A percentile compares a stretch with the other conserved stretches of the same genome.
Conservation (phyloP, 805 yeast genomes). For the Yarrowia yakushimensis region DNA sequence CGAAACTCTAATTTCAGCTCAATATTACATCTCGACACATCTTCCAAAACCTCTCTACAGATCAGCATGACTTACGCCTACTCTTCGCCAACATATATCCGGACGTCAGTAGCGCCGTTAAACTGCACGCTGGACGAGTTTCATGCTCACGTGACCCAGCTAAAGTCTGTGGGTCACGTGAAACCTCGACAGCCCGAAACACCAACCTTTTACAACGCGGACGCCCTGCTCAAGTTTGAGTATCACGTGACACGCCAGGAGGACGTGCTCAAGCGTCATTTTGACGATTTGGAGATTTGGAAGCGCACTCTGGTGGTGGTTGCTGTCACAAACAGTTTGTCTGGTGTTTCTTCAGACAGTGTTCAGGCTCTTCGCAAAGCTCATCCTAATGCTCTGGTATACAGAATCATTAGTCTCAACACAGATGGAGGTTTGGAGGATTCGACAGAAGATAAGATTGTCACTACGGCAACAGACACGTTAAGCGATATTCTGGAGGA, state of each 20-base stretch:
- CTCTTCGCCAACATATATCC: slow-evolving; percentile 7
- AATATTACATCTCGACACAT: not conserved
- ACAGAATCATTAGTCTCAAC: not conserved
- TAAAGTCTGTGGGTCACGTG: not conserved
- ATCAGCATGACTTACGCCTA: slow-evolving; percentile 9
- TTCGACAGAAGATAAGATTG: not conserved
- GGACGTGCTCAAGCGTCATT: slow-evolving; percentile 3
- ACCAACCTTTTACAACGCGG: not conserved
- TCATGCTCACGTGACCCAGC: not conserved
- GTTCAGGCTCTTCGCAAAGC: slow-evolving; percentile 33
- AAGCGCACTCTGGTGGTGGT: slow-evolving; percentile 60
- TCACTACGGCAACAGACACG: slow-evolving; percentile 1
- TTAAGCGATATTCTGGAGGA: slow-evolving; percentile 1
- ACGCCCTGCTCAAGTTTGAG: not conserved
- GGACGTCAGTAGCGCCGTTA: slow-evolving; percentile 1
- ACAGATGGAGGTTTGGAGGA: slow-evolving; percentile 2
- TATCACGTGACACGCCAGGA: slow-evolving; percentile 9
- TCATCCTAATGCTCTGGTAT: slow-evolving; percentile 39
- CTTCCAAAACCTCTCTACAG: not conserved
- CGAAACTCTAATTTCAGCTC: not conserved
- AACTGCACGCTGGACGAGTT: slow-evolving; percentile 1
- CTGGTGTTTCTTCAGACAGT: slow-evolving; percentile 26
- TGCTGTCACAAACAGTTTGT: slow-evolving; percentile 43
- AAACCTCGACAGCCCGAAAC: slow-evolving; percentile 4
- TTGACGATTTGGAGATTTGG: slow-evolving; percentile 88